phyloP scores from a whole-genome alignment of 768 basidiomycete genomes.

The Trametes sanguinea region DNA sequence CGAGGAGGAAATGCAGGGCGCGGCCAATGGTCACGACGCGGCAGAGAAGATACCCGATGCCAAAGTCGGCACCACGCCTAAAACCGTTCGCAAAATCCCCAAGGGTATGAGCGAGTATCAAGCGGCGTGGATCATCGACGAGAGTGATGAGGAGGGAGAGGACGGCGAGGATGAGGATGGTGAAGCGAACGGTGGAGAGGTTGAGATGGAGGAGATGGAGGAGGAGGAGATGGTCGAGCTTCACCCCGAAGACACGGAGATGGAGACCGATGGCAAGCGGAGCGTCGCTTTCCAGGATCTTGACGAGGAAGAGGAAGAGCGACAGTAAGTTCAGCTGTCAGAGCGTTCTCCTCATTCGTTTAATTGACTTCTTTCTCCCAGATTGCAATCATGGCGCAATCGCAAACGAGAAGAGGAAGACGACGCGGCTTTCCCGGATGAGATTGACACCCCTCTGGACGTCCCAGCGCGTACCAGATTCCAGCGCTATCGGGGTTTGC shows the following conservation, averaged over 20 bases:
- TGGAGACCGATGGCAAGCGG: constrained; percentile 55
- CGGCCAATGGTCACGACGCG: constrained; percentile 30
- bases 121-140: constrained; percentile 94
- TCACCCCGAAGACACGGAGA: constrained; percentile 53
- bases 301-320: constrained; percentile 80
- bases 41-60: constrained; percentile 60
- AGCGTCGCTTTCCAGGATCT: constrained; percentile 72
- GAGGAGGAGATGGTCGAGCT: constrained; percentile 66
- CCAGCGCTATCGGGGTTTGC: constrained; percentile 88
- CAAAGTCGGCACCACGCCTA: constrained; percentile 72
- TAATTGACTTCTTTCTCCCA: constrained; percentile 31
- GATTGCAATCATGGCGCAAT: constrained; percentile 66
- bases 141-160: constrained; percentile 53
- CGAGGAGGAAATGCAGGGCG: constrained; percentile 85
- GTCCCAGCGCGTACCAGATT: constrained; percentile 79
- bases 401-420: constrained; percentile 77
- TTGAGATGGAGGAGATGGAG: constrained; percentile 47
- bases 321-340: constrained; percentile 59
- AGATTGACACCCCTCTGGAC: constrained; percentile 92
- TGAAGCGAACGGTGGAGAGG: constrained; percentile 41
- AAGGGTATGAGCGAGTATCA: constrained; percentile 98
- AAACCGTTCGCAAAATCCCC: constrained; percentile 77
- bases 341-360: no score
- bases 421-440: constrained; percentile 90
- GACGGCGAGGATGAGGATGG: constrained; percentile 34